phyloP scores from a whole-genome alignment of 192 early-diverging fungal genomes.

The Coemansia guatemalensis region DNA sequence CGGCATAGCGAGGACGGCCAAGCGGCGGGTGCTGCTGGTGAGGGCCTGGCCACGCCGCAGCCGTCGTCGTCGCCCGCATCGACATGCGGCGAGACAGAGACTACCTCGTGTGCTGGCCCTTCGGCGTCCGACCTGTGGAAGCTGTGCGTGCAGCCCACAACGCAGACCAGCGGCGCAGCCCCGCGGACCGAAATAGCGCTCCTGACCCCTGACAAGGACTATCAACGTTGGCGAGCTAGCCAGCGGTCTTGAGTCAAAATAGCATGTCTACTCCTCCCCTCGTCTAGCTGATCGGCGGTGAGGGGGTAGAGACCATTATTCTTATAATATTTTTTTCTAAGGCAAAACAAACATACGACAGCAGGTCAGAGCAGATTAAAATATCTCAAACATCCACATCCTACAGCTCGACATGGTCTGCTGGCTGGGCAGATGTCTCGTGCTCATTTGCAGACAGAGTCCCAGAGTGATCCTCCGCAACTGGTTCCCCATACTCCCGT shows the following conservation, averaged over 20 bases:
- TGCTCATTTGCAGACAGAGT: background rate
- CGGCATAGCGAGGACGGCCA: background rate
- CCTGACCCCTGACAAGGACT: conserved; percentile 42
- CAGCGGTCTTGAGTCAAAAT: conserved; percentile 5
- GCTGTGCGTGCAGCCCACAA: conserved; percentile 36
- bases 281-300: background rate
- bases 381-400: background rate
- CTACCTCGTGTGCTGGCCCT: background rate
- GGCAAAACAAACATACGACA: background rate
- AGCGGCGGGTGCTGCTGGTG: background rate
- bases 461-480: background rate
- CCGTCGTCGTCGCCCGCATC: conserved; percentile 11
- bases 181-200: conserved; percentile 20
- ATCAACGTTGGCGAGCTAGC: conserved; percentile 24
- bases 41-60: background rate
- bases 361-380: background rate
- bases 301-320: background rate
- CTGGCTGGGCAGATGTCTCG: background rate
- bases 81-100: conserved; percentile 2
- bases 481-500: background rate
- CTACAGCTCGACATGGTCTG: conserved; percentile 36
- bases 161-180: background rate
- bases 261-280: background rate
- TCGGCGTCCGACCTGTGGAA: conserved; percentile 34
- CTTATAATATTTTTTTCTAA: background rate